These are phyloP conservation scores for Sordariomycetes sp. DNA, from an alignment of 2,329 filamentous ascomycete genomes.

Conservation along the genomic window DNA sequence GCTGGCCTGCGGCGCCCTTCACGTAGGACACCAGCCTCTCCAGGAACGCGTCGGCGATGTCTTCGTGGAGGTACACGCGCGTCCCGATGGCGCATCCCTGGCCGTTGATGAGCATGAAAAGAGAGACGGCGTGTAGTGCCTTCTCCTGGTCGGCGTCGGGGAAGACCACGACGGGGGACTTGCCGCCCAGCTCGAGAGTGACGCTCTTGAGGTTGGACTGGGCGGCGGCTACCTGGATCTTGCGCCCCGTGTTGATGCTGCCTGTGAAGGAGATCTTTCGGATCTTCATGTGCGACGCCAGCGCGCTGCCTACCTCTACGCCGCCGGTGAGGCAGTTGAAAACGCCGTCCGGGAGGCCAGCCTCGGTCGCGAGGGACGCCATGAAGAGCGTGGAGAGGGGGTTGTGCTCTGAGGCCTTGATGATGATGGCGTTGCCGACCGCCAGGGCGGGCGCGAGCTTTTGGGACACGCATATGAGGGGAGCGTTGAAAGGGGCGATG, in stretches of 20 bases:
- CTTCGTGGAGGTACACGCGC: conserved; percentile 62
- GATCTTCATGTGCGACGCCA: conserved; percentile 39
- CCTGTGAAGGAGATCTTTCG: conserved; percentile 68
- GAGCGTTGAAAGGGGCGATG: conserved; percentile 50
- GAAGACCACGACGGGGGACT: conserved; percentile 60
- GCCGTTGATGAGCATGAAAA: conserved; percentile 42
- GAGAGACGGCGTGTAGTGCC: conserved; percentile 57
- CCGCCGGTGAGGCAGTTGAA: conserved; percentile 53
- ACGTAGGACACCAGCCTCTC: conserved; percentile 41
- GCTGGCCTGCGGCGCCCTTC: conserved; percentile 45
- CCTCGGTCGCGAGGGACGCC: conserved; percentile 49
- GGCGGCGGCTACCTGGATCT: conserved; percentile 55
- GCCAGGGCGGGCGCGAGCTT: conserved; percentile 52
- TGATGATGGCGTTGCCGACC: conserved; percentile 46
- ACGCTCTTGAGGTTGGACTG: conserved; percentile 54
- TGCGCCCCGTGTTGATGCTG: conserved; percentile 58
- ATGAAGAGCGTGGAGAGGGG: conserved; percentile 51
- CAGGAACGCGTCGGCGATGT: conserved; percentile 54
- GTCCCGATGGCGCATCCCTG: conserved; percentile 60
- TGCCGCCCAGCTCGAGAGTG: conserved; percentile 63
- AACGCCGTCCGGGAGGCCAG: conserved; percentile 61
- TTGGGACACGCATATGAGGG: conserved; percentile 45
- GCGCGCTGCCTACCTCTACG: conserved; percentile 35
- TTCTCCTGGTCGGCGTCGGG: conserved; percentile 52
- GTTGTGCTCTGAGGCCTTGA: conserved; percentile 54